Conservation (phyloP, 164 flowering plant genomes). For the Aristolochia californica region DNA sequence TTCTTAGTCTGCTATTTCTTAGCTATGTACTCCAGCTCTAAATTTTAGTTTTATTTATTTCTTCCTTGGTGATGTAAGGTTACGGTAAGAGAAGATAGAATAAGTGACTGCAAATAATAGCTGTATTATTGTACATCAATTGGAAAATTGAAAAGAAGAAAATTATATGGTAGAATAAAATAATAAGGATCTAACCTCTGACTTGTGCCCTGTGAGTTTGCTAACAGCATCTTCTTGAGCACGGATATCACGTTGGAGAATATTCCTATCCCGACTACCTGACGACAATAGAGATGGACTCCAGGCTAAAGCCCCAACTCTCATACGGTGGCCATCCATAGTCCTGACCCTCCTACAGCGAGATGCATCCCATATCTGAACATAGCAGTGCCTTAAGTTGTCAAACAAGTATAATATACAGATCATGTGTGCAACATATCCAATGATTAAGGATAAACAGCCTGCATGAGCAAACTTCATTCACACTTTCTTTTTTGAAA, state of each 20-base stretch:
- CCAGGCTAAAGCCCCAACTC: slow-evolving; percentile 97
- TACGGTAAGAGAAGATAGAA: too few relatives aligned
- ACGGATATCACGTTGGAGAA: slow-evolving; percentile 88
- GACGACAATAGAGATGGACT: slow-evolving; percentile 78
- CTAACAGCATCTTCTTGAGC: slow-evolving; percentile 73
- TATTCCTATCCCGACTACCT: slow-evolving; percentile 85
- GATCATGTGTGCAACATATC: background rate
- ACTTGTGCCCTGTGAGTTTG: slow-evolving; percentile 85
- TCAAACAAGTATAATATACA: background rate
- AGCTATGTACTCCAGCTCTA: too few relatives aligned
- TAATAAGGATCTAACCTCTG: slow-evolving; percentile 47
- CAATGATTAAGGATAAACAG: background rate
- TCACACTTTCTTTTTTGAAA: too few relatives aligned
- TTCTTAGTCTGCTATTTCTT: too few relatives aligned
- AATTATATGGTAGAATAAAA: too few relatives aligned
- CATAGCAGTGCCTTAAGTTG: slow-evolving; percentile 1
- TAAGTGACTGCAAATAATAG: too few relatives aligned
- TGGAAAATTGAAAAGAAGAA: too few relatives aligned
- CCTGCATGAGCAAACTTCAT: background rate
- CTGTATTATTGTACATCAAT: too few relatives aligned
- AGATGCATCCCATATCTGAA: slow-evolving; percentile 96
- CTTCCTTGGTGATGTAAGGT: too few relatives aligned
- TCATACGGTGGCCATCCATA: slow-evolving; percentile 89
- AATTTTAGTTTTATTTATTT: too few relatives aligned
- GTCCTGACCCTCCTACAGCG: slow-evolving; percentile 75